Base-by-base conservation (phyloP, 306 rosid species). In the Morella rubra region DNA sequence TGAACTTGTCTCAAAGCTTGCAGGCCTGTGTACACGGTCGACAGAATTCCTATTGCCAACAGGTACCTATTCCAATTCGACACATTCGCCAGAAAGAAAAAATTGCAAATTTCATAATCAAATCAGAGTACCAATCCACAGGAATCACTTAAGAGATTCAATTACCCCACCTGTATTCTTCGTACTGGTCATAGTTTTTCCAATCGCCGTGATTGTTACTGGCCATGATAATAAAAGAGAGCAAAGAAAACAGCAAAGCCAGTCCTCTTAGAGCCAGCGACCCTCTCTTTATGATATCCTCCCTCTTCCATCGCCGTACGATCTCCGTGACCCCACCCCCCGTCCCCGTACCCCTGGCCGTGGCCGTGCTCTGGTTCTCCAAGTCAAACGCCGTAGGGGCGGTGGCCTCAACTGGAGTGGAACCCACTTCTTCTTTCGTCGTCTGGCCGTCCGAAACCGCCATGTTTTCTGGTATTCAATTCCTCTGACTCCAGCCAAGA, bases 201-300 rank as follows among this genome's bases (percentile, higher is more conserved):
- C 86, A 64, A 73, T 85, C 81, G 19, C 91, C 96, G 69, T 94
- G 95, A 20, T 86, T 79, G 81, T 94, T 94, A 55, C 82, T 83
- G 53, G 86, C 92, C 95, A 84, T 89, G 81, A 80, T 65, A 4
- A 90, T 24, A 79, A 90, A 84, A 16, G 90, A 77, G 24, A 92
- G 82, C 20, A 89, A 61, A 69, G 93, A 92, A 68, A 87, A 85
- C 32, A 90, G n/a, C 76, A 94, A 32, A 14, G 90, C 86, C 55
- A 76, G 37, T 58, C 83, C 97, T 80, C 95, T 84, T 69, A 94
- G 44, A 2, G 61, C 85, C 47, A 94, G 49, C 0, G 87, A 84
- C 4, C 88, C 90, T 86, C 73, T 89, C 71, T 75, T 89, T 42
- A 94, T 6, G 47, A 88, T 75, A 59, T 87, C 93, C 18, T 90